A percentile compares a stretch with the other conserved stretches of the same genome.
Conservation (phyloP, 257 asterid genomes). For the Leptodermis oblonga region DNA sequence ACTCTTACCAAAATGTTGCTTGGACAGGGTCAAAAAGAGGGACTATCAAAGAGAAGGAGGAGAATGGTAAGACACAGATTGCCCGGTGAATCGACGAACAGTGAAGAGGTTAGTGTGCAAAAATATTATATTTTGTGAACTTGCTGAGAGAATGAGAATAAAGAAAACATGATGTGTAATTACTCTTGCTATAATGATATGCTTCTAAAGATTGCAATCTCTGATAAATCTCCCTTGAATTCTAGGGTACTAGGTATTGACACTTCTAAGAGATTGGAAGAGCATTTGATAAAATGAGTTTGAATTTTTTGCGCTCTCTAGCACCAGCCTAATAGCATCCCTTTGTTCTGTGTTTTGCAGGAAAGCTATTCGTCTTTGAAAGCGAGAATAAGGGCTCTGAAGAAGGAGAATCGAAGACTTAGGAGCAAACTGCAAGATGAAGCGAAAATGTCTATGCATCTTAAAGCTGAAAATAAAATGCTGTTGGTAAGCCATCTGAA, state of each 20-base stretch:
- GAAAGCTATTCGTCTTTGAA: constrained; percentile 3
- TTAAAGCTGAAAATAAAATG: constrained; percentile 15
- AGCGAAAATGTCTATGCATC: not conserved
- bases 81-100: not conserved
- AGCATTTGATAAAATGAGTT: not conserved
- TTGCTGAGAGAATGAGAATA: not conserved
- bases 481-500: constrained; percentile 21
- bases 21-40: constrained; percentile 3
- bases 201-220: not conserved
- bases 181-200: not conserved
- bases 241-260: not conserved
- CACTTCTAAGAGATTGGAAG: not conserved
- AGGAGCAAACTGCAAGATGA: not conserved
- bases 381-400: constrained; percentile 16
- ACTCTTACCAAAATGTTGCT: not conserved
- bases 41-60: not conserved
- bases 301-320: not conserved
- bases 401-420: constrained; percentile 1
- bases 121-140: not conserved
- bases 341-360: constrained; percentile 9
- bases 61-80: not conserved
- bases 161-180: not conserved
- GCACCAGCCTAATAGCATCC: not conserved
- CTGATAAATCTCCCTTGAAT: not conserved
- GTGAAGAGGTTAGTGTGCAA: constrained; percentile 7